Conservation (phyloP, 805 yeast species). For the Saturnispora diversa region DNA sequence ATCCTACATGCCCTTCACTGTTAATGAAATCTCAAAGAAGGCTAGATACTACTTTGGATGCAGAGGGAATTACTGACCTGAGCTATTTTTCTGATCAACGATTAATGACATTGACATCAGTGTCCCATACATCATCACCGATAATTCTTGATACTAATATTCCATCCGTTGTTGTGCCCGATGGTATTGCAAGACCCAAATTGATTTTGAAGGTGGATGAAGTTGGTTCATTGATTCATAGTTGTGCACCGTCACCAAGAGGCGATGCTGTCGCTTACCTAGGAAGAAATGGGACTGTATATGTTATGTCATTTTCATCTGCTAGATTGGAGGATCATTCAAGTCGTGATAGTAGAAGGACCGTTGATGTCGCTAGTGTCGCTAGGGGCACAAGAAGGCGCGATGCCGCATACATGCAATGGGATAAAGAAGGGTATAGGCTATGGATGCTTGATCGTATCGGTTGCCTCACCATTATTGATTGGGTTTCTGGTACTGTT, state of each 20-base stretch:
- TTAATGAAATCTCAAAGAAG: slow-evolving; percentile 62
- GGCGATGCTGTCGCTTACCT: slow-evolving; percentile 80
- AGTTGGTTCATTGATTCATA: slow-evolving; percentile 72
- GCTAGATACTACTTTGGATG: slow-evolving; percentile 58
- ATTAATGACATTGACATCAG: slow-evolving; percentile 45
- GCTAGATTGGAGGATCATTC: slow-evolving; percentile 49
- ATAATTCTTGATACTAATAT: slow-evolving; percentile 59
- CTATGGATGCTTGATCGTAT: slow-evolving; percentile 71
- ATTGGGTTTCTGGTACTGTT: slow-evolving; percentile 81
- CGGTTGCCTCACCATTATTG: slow-evolving; percentile 71
- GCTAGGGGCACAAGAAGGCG: slow-evolving; percentile 61
- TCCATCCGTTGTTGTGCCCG: slow-evolving; percentile 33
- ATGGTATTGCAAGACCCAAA: slow-evolving; percentile 49
- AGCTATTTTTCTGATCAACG: slow-evolving; percentile 63
- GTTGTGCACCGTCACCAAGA: slow-evolving; percentile 68
- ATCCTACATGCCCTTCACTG: slow-evolving; percentile 55
- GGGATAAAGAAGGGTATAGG: slow-evolving; percentile 76
- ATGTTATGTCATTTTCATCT: slow-evolving; percentile 44
- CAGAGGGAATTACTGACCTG: slow-evolving; percentile 84
- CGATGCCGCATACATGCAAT: slow-evolving; percentile 73
- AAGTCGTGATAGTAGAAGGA: slow-evolving; percentile 49
- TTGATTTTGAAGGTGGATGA: slow-evolving; percentile 62
- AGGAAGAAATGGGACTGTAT: slow-evolving; percentile 71
- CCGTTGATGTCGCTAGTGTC: slow-evolving; percentile 68
- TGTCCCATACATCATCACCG: slow-evolving; percentile 59